Evolutionary conservation across 345 rosid genomes (phyloP).

Genomic region (Acer campestre): DNA sequence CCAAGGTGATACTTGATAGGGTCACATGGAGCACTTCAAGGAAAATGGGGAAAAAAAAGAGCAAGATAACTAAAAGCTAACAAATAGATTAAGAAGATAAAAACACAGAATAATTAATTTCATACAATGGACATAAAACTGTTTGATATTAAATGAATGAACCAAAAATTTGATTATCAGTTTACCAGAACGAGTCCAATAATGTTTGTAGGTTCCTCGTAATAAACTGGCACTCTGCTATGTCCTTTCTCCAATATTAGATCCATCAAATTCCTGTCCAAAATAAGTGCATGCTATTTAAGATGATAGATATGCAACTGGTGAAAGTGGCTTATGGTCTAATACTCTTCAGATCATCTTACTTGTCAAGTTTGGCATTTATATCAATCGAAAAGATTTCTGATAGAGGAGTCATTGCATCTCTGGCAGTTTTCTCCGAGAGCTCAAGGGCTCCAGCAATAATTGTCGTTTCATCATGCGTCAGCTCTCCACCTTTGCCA

Average conservation of each 20-base stretch:
- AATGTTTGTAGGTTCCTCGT: conserved; percentile 86
- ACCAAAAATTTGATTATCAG: not conserved
- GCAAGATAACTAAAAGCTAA: not conserved
- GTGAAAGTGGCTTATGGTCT: conserved; percentile 15
- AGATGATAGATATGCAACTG: conserved; percentile 13
- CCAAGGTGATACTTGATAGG: not conserved
- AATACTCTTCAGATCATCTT: conserved; percentile 20
- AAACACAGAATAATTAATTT: not conserved
- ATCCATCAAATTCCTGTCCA: conserved; percentile 69
- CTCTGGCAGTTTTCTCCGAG: conserved; percentile 73
- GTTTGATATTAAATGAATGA: not conserved
- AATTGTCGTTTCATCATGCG: conserved; percentile 97
- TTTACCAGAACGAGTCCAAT: conserved; percentile 87
- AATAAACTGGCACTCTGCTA: conserved; percentile 96
- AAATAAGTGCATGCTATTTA: conserved; percentile 23
- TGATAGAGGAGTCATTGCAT: conserved; percentile 89
- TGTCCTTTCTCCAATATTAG: conserved; percentile 93
- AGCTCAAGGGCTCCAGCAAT: conserved; percentile 99
- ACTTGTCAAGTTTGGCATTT: conserved; percentile 86
- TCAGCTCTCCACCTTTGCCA: conserved; percentile 97
- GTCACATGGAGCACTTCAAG: not conserved
- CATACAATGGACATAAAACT: not conserved
- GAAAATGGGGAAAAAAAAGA: not conserved
- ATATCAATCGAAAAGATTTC: conserved; percentile 87
- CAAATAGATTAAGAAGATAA: not conserved